Evolutionary conservation across 2,329 filamentous ascomycete species (phyloP), one percentile per base, ranked within the genome.

Genomic region (Arthrocladium fulminans): DNA sequence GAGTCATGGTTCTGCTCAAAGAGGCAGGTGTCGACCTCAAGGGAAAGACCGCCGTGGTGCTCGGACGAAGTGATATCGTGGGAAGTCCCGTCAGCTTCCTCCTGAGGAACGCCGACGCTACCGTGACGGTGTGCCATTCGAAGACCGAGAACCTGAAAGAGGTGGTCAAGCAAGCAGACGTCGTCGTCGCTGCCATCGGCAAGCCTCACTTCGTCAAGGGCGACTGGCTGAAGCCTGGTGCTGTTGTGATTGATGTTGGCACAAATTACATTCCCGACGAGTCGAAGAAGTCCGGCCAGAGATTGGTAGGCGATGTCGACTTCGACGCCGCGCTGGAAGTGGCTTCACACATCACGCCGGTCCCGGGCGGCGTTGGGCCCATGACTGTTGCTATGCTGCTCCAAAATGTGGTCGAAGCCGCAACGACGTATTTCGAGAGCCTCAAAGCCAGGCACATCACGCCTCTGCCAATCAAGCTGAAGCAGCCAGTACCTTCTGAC

Each of bases 321-420:
- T 97, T 82, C 60, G 88, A 88, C 45, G 81, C 85, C 37, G 90
- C 90, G 13, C 77, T 76, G 13, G 75, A 94, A 63, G 85, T 96
- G 35, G 92, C 89, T 17, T 95, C 89, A 2, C 79, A 86, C 61
- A 96, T 98, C 62, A 98, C 92, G 2, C 92, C 92, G 1, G 92
- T 98, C 2, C 92, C 92, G 1, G 92, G 92, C 49, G 92, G 92
- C 66, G 92, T 98, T 51, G 92, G 92, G 0, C 92, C 92, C 44
- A 98, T 98, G 92, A 98, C 92, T 2, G 89, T 98, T 54, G 92
- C 92, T 51, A 98, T 98, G 92, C 75, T 98, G 41, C 73, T 98
- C 60, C 86, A 94, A 67, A 98, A 98, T 63, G 89, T 97, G 7
- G 84, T 97, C 48, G 84, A 90, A 58, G 83, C 90, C 27, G 84